These are phyloP conservation scores for Nakaseomyces bracarensis DNA, from an alignment of 1,139 yeast species.

Conservation along the genomic window DNA sequence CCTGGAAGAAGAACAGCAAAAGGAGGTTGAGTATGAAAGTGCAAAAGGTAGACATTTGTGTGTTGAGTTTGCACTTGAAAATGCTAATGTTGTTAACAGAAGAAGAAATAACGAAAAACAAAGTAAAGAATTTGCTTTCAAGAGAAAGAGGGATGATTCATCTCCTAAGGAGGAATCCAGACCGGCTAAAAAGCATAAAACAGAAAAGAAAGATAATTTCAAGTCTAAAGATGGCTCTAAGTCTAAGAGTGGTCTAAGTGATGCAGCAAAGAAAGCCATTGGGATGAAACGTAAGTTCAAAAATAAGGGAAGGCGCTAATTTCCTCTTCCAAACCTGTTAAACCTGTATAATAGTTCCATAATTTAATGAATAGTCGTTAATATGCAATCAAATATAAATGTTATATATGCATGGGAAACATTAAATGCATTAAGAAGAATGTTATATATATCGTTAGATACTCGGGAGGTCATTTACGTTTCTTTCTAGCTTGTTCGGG, in stretches of 20 bases:
- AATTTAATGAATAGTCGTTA: slow-evolving; percentile 5
- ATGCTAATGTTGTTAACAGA: slow-evolving; percentile 86
- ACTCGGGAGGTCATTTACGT: slow-evolving; percentile 16
- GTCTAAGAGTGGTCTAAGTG: slow-evolving; percentile 3
- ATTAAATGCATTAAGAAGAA: slow-evolving; percentile 1
- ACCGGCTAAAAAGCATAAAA: not conserved
- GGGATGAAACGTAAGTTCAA: slow-evolving; percentile 4
- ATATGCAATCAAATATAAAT: not conserved
- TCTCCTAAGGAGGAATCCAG: slow-evolving; percentile 10
- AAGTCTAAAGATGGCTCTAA: not conserved
- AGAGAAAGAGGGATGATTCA: slow-evolving; percentile 44
- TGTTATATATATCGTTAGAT: slow-evolving; percentile 7
- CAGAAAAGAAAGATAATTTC: not conserved
- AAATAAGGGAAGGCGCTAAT: not conserved
- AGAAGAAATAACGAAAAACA: slow-evolving; percentile 61
- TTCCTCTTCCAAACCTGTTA: not conserved
- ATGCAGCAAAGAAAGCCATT: slow-evolving; percentile 3
- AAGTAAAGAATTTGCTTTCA: slow-evolving; percentile 59
- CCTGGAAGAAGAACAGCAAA: slow-evolving; percentile 58
- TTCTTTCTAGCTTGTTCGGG: slow-evolving; percentile 28
- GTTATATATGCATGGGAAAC: not conserved
- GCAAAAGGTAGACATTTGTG: slow-evolving; percentile 63
- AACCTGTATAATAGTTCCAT: slow-evolving; percentile 3
- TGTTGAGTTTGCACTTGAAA: slow-evolving; percentile 93
- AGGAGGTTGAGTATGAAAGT: slow-evolving; percentile 45